Percentiles rank a stretch among this genome's conserved stretches.
Evolutionary conservation across 345 rosid species (phyloP).

Genomic region (Trapa incisa): DNA sequence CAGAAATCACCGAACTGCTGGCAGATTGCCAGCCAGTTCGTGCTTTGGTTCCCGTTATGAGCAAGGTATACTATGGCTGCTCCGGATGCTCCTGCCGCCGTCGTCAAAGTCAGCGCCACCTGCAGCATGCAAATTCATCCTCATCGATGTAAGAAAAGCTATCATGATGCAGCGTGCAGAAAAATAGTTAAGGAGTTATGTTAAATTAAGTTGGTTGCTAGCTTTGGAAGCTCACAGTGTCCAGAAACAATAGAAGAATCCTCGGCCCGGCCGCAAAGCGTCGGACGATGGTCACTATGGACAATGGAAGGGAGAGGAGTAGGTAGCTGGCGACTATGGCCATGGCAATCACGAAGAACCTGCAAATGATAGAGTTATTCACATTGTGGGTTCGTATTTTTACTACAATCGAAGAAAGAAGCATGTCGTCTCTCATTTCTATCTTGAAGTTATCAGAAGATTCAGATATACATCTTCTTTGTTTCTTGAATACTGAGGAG

Average conservation of each 20-base stretch:
- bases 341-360: slow-evolving; percentile 71
- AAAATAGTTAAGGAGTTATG: too few species aligned
- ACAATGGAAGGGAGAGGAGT: slow-evolving; percentile 74
- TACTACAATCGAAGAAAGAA: too few species aligned
- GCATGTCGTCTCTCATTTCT: background rate
- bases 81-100: slow-evolving; percentile 53
- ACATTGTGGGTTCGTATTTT: too few species aligned
- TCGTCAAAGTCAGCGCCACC: slow-evolving; percentile 45
- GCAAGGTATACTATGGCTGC: slow-evolving; percentile 74
- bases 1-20: slow-evolving; percentile 80
- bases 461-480: background rate
- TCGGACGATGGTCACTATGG: slow-evolving; percentile 58
- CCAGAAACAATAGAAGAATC: slow-evolving; percentile 45
- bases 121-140: slow-evolving; percentile 6
- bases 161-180: background rate
- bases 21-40: slow-evolving; percentile 77
- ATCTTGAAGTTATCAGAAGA: background rate
- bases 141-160: background rate
- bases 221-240: slow-evolving; percentile 31
- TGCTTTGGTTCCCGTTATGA: slow-evolving; percentile 67
- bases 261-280: slow-evolving; percentile 52
- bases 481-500: background rate
- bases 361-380: slow-evolving; percentile 13
- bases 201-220: too few species aligned
- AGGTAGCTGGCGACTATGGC: slow-evolving; percentile 48